Conservation (phyloP, 208 protist species). For the Sergeia podlipaevii region DNA sequence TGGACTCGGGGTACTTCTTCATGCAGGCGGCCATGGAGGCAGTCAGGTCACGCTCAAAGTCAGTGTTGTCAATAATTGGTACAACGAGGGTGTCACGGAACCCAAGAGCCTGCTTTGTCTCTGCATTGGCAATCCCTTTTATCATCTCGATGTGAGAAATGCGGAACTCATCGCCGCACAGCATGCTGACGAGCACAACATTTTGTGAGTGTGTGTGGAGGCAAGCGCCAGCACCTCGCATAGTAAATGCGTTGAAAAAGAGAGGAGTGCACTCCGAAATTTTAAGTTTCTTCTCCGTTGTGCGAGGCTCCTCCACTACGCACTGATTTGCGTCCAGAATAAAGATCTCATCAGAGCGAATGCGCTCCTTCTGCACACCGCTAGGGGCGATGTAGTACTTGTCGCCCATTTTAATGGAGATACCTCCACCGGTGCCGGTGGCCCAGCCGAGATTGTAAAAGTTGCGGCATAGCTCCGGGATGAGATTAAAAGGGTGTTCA, state of each 20-base stretch:
- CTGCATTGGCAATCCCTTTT: constrained; percentile 74
- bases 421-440: constrained; percentile 95
- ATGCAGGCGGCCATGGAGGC: constrained; percentile 83
- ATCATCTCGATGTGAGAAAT: constrained; percentile 96
- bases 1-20: constrained; percentile 85
- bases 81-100: constrained; percentile 91
- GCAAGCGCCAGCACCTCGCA: constrained; percentile 87
- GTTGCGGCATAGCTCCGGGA: constrained; percentile 89
- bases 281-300: constrained; percentile 51
- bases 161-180: constrained; percentile 91
- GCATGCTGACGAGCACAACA: constrained; percentile 83
- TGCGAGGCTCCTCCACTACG: constrained; percentile 34
- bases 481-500: constrained; percentile 85
- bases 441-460: constrained; percentile 94
- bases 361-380: constrained; percentile 95
- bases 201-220: constrained; percentile 92
- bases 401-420: constrained; percentile 78
- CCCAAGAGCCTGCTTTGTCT: constrained; percentile 51
- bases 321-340: constrained; percentile 63
- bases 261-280: constrained; percentile 93
- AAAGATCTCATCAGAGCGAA: constrained; percentile 91
- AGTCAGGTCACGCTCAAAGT: constrained; percentile 74
- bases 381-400: constrained; percentile 92
- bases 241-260: constrained; percentile 90
- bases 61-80: constrained; percentile 96